phyloP scores from a whole-genome alignment of 257 asterid species.

The Petunia secreta region DNA sequence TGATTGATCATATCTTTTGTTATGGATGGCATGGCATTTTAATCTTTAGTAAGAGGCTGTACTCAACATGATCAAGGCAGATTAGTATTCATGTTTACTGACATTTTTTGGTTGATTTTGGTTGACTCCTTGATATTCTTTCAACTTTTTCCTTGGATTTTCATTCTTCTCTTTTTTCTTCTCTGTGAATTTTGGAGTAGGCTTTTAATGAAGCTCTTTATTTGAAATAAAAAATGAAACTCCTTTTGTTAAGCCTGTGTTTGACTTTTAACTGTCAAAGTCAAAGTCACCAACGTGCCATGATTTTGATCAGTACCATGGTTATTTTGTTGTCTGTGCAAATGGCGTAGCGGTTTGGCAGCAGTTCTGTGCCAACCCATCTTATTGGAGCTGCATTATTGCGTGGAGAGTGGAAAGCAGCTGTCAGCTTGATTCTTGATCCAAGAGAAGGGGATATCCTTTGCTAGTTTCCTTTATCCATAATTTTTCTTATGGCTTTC shows the following conservation, averaged over 20 bases:
- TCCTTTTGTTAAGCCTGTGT: not conserved
- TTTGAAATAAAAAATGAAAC: conserved; percentile 24
- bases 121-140: conserved; percentile 11
- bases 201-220: conserved; percentile 18
- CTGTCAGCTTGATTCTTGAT: conserved; percentile 80
- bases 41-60: not conserved
- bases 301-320: conserved; percentile 10
- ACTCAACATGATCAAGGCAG: not conserved
- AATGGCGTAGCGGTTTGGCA: conserved; percentile 87
- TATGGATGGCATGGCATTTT: not conserved
- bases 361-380: conserved; percentile 92
- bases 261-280: not conserved
- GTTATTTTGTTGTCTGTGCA: conserved; percentile 18
- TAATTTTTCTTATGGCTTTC: not conserved
- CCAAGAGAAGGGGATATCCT: conserved; percentile 99
- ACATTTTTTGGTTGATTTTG: not conserved
- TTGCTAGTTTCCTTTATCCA: conserved; percentile 29
- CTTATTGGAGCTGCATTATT: conserved; percentile 84
- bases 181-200: not conserved
- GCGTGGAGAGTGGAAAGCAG: conserved; percentile 95
- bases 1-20: not conserved
- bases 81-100: not conserved
- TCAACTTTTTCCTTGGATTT: not conserved
- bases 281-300: conserved; percentile 13
- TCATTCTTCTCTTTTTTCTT: not conserved